phyloP scores from a whole-genome alignment of 345 rosid species.

The Trapa incisa region DNA sequence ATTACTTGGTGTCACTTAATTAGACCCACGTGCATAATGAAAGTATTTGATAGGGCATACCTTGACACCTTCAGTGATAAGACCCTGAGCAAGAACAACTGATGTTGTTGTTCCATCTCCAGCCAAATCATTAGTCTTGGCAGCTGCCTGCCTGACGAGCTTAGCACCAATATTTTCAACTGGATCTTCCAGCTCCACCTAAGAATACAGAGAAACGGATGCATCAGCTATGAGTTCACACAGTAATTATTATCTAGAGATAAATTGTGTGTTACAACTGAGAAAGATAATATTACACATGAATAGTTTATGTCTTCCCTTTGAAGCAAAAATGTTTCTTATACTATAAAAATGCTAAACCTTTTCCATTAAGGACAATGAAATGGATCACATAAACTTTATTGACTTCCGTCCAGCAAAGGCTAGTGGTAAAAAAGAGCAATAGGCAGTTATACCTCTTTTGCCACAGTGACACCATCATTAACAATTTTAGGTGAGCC shows the following conservation, averaged over 20 bases:
- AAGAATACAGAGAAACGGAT: neutral
- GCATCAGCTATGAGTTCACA: neutral
- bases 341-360: neutral
- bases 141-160: constrained; percentile 95
- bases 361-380: neutral
- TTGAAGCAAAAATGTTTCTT: neutral
- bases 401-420: neutral
- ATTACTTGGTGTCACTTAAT: neutral
- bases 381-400: neutral
- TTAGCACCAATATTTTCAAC: constrained; percentile 98
- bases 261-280: neutral
- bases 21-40: neutral
- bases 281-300: neutral
- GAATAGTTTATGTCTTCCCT: neutral
- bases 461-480: constrained; percentile 96
- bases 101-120: constrained; percentile 99
- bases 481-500: constrained; percentile 96
- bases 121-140: constrained; percentile 95
- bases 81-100: constrained; percentile 97
- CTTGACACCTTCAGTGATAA: constrained; percentile 95
- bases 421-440: neutral
- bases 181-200: constrained; percentile 98
- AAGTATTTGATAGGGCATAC: constrained; percentile 21
- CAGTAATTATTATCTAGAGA: too few species aligned
- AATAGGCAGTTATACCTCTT: constrained; percentile 41